Evolutionary conservation across 441 rosid genomes (phyloP), one percentile per base, ranked within the genome.

Genomic region (Syzygium malaccense): DNA sequence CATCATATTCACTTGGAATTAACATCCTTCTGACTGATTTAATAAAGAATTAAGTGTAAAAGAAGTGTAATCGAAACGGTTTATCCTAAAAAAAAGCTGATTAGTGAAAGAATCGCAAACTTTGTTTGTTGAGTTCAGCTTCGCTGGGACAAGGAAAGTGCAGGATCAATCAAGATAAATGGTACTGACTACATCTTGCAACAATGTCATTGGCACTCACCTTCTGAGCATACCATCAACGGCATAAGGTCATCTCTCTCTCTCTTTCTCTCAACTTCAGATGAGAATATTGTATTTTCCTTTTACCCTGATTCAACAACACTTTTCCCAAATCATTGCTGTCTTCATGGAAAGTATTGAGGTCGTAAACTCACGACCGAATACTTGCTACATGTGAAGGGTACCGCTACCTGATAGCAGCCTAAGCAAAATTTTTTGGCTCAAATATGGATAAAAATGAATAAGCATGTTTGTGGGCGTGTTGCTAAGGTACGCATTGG

Each of bases 171-270:
- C 51, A n/a, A 15, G 88, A 89, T 95, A 2, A 93, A 95, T 90
- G 94, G 93, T 41, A 93, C 90, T 3, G 87, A 86, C 28, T 97
- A 92, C 91, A 49, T 91, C 86, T 96, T 97, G 88, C 91, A 90
- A 78, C 96, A 96, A 88, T 86, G 91, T 85, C 98, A n/a, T n/a
- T n/a, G n/a, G n/a, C n/a, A n/a, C n/a, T n/a, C n/a, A 10, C 98
- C 98, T 86, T 97, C 98, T 3, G 98, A 97, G 93, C 98, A 96
- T 54, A 92, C 96, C 87, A 88, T 97, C 92, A 89, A 95, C 75
- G 96, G 96, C 91, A 92, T 88, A 75, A 96, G 95, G 96, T 94
- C 32, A 10, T 66, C 5, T 78, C 14, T 51, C 60, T 20, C 28
- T 51, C n/a, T n/a, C 25, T 45, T 18, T 55, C 20, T 75, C 17